Percentiles rank a stretch among this genome's conserved stretches.
These are phyloP conservation scores for Talaromyces stipitatus DNA, from an alignment of 495 filamentous ascomycete genomes.

Conservation along the genomic window DNA sequence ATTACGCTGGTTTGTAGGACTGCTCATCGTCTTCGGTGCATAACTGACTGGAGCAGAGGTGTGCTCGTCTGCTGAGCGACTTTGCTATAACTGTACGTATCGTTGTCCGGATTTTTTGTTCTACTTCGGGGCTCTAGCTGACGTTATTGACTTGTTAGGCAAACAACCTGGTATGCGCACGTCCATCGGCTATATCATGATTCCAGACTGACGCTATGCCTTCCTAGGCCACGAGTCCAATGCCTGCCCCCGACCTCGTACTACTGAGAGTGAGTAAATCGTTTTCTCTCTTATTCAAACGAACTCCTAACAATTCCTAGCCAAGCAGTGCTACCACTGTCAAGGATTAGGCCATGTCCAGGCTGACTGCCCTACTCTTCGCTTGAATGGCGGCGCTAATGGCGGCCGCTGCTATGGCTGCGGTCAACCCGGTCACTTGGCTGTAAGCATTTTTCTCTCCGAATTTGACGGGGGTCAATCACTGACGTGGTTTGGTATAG, in stretches of 20 bases:
- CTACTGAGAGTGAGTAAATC: conserved; percentile 70
- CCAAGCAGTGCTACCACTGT: conserved; percentile 99
- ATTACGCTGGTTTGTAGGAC: conserved; percentile 69
- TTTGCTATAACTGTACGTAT: conserved; percentile 96
- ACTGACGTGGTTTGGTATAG: conserved; percentile 25
- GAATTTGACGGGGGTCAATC: background rate
- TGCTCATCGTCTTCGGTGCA: background rate
- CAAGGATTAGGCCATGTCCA: conserved; percentile 98
- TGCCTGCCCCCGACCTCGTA: conserved; percentile 89
- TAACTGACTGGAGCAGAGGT: conserved; percentile 53
- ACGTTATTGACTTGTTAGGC: conserved; percentile 37
- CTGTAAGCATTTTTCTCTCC: conserved; percentile 42
- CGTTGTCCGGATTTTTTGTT: background rate
- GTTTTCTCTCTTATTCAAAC: background rate
- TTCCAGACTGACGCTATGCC: conserved; percentile 13
- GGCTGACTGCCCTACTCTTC: conserved; percentile 96
- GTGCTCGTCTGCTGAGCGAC: conserved; percentile 90
- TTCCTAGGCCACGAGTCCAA: conserved; percentile 89
- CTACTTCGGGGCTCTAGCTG: conserved; percentile 12
- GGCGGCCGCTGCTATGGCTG: conserved; percentile 95
- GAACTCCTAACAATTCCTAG: conserved; percentile 32
- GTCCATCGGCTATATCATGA: conserved; percentile 6
- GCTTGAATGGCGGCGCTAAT: conserved; percentile 71
- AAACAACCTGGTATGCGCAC: conserved; percentile 69
- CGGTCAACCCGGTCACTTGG: conserved; percentile 84